A percentile compares a stretch with the other conserved stretches of the same genome.
Conservation (phyloP, 2,329 filamentous ascomycete genomes). For the Fusarium cicatricum region DNA sequence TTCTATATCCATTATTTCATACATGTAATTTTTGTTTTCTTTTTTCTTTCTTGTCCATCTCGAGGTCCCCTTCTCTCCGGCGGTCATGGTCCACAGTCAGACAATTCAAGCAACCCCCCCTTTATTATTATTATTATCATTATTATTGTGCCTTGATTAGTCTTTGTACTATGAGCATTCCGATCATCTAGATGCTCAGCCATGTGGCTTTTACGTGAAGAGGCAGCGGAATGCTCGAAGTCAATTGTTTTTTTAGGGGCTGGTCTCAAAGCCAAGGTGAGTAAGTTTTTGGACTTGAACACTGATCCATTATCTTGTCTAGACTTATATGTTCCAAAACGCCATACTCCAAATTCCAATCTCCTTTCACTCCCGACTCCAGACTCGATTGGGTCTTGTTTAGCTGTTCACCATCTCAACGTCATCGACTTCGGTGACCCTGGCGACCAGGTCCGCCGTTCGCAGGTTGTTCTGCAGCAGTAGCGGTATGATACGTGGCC, state of each 20-base stretch:
- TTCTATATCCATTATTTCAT: slow-evolving; percentile 44
- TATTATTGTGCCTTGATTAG: slow-evolving; percentile 3
- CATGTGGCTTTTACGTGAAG: slow-evolving; percentile 18
- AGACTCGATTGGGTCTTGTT: not conserved
- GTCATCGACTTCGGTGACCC: slow-evolving; percentile 8
- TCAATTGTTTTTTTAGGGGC: not conserved
- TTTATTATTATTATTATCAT: slow-evolving; percentile 18
- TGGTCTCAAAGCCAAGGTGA: slow-evolving; percentile 1
- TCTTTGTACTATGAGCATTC: slow-evolving; percentile 21
- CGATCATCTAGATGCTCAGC: slow-evolving; percentile 9
- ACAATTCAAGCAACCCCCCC: slow-evolving; percentile 38
- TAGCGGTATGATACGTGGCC: slow-evolving; percentile 31
- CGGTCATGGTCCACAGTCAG: slow-evolving; percentile 41
- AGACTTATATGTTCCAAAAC: slow-evolving; percentile 13
- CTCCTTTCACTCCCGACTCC: not conserved
- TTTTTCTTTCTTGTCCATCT: slow-evolving; percentile 28
- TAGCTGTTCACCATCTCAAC: slow-evolving; percentile 3
- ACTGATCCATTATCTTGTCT: slow-evolving; percentile 16
- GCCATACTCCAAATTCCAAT: slow-evolving; percentile 17
- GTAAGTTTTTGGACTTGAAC: slow-evolving; percentile 1
- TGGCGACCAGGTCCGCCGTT: not conserved
- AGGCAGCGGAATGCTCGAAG: slow-evolving; percentile 20
- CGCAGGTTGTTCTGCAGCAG: slow-evolving; percentile 22
- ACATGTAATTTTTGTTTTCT: slow-evolving; percentile 41
- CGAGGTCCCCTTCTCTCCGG: slow-evolving; percentile 41